These are phyloP conservation scores for Podaxis sp. DNA, from an alignment of 768 basidiomycete species.

Conservation along the genomic window DNA sequence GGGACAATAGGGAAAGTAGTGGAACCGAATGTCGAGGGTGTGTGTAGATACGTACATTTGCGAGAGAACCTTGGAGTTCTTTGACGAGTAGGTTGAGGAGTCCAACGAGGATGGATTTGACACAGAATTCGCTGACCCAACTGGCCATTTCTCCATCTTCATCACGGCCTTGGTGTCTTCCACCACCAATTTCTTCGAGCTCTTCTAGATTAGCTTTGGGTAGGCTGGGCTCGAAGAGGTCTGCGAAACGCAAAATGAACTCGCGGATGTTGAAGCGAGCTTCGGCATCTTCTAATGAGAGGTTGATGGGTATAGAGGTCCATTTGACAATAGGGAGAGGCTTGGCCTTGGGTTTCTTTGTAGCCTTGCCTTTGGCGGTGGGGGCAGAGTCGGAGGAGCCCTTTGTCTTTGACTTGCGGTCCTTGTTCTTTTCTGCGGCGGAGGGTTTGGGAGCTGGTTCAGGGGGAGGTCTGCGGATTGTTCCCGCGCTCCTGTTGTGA, in stretches of 20 bases:
- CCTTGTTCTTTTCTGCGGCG: constrained; percentile 18
- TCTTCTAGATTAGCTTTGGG: constrained; percentile 57
- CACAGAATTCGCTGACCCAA: constrained; percentile 69
- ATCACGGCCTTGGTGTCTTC: constrained; percentile 25
- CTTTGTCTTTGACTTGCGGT: constrained; percentile 16
- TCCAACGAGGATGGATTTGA: constrained; percentile 62
- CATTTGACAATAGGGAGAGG: constrained; percentile 51
- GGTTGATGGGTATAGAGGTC: constrained; percentile 44
- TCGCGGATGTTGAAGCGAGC: constrained; percentile 73
- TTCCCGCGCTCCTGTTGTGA: constrained; percentile 17
- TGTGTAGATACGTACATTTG: constrained; percentile 29
- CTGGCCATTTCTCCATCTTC: constrained; percentile 41
- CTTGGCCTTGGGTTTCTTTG: constrained; percentile 32
- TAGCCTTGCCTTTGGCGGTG: constrained; percentile 9
- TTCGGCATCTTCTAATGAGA: constrained; percentile 50
- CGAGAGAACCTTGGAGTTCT: constrained; percentile 37
- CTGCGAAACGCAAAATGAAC: constrained; percentile 65
- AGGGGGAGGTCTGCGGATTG: constrained; percentile 16
- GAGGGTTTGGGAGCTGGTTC: constrained; percentile 5
- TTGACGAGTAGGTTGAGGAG: constrained; percentile 55
- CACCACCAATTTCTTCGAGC: constrained; percentile 53
- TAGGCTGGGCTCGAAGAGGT: constrained; percentile 42
- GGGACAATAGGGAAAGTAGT: background rate
- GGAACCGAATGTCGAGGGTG: background rate
- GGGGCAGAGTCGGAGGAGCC: constrained; percentile 7